Evolutionary conservation across 2,329 filamentous ascomycete species (phyloP), one percentile per base, ranked within the genome.

Genomic region (Pestalotiopsis sp.): DNA sequence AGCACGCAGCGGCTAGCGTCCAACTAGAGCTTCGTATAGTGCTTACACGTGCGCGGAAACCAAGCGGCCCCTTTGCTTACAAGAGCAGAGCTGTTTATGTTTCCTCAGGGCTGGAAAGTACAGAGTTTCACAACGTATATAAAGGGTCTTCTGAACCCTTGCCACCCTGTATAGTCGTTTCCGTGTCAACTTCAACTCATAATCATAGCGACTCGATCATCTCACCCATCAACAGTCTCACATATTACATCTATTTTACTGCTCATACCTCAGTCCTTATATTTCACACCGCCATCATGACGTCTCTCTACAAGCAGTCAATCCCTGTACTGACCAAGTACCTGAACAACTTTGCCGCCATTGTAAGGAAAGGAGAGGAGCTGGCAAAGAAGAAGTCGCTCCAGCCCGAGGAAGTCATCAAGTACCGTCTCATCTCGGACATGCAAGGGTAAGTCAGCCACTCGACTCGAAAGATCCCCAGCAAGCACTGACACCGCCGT

Each of bases 261-360:
- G 17, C 27, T 58, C 20, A 58, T 25, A 25, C 11, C 13, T 52
- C 23, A 59, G 4, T 4, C 12, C 14, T 20, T 11, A 11, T 57
- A 60, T 12, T 5, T 40, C 23, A 60, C 25, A 52, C 59, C n/a
- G 57, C 58, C 66, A 66, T 13, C 62, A 70, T 68, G 66, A 59
- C 62, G 9, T 68, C 69, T 5, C 64, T 72, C 7, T 71, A 71
- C 67, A 69, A 70, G n/a, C 69, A 71, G 56, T 72, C 71, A 11
- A 64, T 73, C 40, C 71, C 71, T 12, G 41, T 70, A 38, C 60
- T 73, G 31, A 45, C 66, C 27, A 68, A 73, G 56, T 70, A 69
- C 61, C 67, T 73, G 3, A 65, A 65, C 13, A 67, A 61, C n/a
- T 49, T 72, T 9, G 68, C 68, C 2, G 41, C 41, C 49, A 49